Base-by-base conservation (phyloP, 169 alveolate species). In the Babesia ovata region DNA sequence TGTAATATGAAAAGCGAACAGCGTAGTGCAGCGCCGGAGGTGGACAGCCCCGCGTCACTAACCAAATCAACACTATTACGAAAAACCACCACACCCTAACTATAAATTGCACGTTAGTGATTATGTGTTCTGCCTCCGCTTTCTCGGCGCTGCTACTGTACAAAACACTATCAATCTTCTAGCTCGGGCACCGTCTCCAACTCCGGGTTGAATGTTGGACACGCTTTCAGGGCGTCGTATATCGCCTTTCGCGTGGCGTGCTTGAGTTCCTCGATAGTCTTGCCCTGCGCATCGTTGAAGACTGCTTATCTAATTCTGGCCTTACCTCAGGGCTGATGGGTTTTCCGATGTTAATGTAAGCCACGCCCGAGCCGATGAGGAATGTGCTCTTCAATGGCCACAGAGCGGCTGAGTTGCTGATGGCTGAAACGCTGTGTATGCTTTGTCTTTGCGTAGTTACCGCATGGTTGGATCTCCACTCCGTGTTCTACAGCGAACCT, bases 401-500 rank as follows among this genome's bases (percentile, higher is more conserved):
- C 48, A 73, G 60, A 28, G 24, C 50, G 22, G 26, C 54, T 6
- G 88, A 63, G 84, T 72, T 65, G 71, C 65, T 70, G 24, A 81
- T 63, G 11, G 88, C 84, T 79, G 54, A 8, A 48, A 39, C 22
- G 24, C 13, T 22, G 44, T 65, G 33, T 24, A 16, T 8, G 11
- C 33, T 6, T 57, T 42, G 65, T 17, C n/a, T 22, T 13, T 16
- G 46, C 11, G 22, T 16, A 0, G 44, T 74, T 70, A 87, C 91
- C 95, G 54, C 93, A 86, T 45, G 97, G 97, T 54, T 92, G 78
- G 39, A 93, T 90, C 70, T 89, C 93, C 65, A 71, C 63, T 52
- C 86, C 93, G 50, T 93, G 77, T 45, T 93, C 95, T n/a, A 89
- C 71, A 33, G 97, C 95, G 79, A 92, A 87, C 61, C 91, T 73